Conservation (phyloP, 2,329 filamentous ascomycete genomes). For the Tolypocladium sp. region DNA sequence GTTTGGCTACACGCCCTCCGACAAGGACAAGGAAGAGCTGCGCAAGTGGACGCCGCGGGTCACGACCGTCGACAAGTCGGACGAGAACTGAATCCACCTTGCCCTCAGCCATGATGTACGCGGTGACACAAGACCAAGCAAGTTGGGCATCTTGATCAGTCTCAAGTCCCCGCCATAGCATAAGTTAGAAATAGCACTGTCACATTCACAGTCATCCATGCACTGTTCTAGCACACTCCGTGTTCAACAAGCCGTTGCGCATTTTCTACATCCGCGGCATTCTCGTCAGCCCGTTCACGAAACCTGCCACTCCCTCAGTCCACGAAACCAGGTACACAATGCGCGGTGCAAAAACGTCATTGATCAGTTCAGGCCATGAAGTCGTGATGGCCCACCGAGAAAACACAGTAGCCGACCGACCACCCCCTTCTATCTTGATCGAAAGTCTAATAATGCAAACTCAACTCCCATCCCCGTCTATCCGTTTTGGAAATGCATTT, state of each 20-base stretch:
- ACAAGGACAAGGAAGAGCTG: constrained; percentile 63
- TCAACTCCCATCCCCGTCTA: constrained; percentile 28
- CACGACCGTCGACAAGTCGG: constrained; percentile 40
- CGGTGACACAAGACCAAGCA: not conserved
- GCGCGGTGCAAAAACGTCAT: constrained; percentile 16
- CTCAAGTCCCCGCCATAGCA: not conserved
- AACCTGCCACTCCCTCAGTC: not conserved
- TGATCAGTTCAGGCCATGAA: constrained; percentile 25
- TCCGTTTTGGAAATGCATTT: constrained; percentile 25
- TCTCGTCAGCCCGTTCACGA: constrained; percentile 4
- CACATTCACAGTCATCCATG: not conserved
- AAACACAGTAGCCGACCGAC: constrained; percentile 16
- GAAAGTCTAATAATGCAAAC: constrained; percentile 27
- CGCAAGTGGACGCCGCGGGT: constrained; percentile 54
- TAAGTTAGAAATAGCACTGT: too few species aligned
- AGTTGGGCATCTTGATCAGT: not conserved
- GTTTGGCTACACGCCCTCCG: constrained; percentile 62
- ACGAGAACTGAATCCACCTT: constrained; percentile 1
- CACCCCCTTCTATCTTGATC: constrained; percentile 27
- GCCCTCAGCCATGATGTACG: not conserved
- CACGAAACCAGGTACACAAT: constrained; percentile 8
- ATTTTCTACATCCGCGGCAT: constrained; percentile 4
- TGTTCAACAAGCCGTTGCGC: not conserved
- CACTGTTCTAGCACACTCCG: not conserved
- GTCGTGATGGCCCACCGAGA: constrained; percentile 20